Conservation (phyloP, 208 protist genomes). For the Trypanosoma grayi region DNA sequence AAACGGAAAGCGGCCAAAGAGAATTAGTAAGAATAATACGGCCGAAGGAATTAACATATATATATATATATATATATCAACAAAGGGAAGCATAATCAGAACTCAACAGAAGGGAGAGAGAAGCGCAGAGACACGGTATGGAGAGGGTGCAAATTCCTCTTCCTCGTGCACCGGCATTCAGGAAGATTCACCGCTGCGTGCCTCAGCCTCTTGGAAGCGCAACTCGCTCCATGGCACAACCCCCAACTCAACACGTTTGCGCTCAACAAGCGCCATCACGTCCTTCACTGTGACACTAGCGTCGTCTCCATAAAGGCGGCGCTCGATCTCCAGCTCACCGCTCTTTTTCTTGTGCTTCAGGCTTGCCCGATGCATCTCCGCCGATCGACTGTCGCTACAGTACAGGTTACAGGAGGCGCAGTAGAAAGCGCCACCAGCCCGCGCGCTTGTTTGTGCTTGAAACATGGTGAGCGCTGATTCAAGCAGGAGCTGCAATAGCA, state of each 20-base stretch:
- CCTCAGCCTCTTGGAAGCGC: constrained; percentile 17
- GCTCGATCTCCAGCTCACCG: constrained; percentile 55
- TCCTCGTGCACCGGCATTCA: background rate
- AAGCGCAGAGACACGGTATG: too few species aligned
- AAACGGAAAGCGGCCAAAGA: background rate
- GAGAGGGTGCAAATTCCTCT: too few species aligned
- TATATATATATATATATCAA: background rate
- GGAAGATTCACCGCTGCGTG: background rate
- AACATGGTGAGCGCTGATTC: background rate
- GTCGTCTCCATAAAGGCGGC: constrained; percentile 61
- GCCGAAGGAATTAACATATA: background rate
- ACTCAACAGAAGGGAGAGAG: background rate
- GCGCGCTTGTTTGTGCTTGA: background rate
- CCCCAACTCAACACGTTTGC: constrained; percentile 53
- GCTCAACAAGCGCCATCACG: constrained; percentile 64
- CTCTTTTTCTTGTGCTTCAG: constrained; percentile 70
- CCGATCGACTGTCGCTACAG: constrained; percentile 57
- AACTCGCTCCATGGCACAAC: constrained; percentile 50
- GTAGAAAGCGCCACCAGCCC: constrained; percentile 40
- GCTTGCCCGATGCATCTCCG: constrained; percentile 54
- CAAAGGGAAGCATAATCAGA: background rate
- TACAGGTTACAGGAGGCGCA: constrained; percentile 63
- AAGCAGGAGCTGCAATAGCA: background rate
- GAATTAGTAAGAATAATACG: background rate
- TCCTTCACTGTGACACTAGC: constrained; percentile 62